phyloP scores from a whole-genome alignment of 2,329 filamentous ascomycete genomes.

The Fusarium pseudonygamai region DNA sequence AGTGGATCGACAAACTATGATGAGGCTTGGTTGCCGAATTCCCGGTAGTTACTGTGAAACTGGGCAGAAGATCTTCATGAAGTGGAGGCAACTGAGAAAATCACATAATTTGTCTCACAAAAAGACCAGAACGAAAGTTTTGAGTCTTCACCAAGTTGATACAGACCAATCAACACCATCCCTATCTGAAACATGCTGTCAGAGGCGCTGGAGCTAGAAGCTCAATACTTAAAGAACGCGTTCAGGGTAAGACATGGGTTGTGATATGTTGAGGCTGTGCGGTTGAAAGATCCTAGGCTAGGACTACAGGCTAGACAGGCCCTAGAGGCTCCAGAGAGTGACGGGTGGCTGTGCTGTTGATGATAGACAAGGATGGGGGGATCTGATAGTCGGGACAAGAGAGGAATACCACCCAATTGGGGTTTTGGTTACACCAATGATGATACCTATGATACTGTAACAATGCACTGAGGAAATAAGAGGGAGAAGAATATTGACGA shows the following conservation, averaged over 20 bases:
- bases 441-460: neutral
- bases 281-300: conserved; percentile 2
- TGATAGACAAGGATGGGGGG: conserved; percentile 11
- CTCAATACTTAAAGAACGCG: neutral
- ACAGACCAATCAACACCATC: neutral
- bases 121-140: neutral
- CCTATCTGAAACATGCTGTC: conserved; percentile 21
- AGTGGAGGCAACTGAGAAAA: neutral
- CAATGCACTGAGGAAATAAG: neutral
- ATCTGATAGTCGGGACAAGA: neutral
- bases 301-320: neutral
- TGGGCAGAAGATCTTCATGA: neutral
- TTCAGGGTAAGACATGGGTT: conserved; percentile 24
- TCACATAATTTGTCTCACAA: neutral
- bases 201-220: neutral
- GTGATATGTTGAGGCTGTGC: conserved; percentile 27
- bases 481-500: neutral
- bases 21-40: conserved; percentile 2
- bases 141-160: neutral
- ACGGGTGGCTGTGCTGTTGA: conserved; percentile 27
- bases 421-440: neutral
- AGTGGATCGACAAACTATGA: neutral
- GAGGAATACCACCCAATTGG: neutral
- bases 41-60: neutral
- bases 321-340: neutral